Conservation (phyloP, 345 rosid genomes). For the Reutealis trisperma region DNA sequence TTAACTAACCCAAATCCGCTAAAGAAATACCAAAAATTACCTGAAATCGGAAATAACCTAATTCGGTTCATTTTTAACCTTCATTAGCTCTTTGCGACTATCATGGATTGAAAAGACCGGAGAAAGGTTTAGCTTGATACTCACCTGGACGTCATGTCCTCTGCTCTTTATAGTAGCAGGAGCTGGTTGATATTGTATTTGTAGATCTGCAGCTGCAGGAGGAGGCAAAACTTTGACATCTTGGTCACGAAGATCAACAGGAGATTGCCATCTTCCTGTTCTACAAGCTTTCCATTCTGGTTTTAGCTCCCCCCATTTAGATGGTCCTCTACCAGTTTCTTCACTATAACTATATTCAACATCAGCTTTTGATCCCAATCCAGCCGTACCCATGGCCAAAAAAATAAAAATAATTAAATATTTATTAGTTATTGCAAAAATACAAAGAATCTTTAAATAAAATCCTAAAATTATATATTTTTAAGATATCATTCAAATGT, state of each 20-base stretch:
- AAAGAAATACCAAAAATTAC: too few relatives aligned
- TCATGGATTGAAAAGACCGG: too few relatives aligned
- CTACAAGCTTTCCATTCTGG: conserved; percentile 54
- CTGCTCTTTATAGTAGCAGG: conserved; percentile 44
- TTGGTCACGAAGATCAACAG: conserved; percentile 45
- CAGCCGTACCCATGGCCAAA: too few relatives aligned
- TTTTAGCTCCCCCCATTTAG: conserved; percentile 46
- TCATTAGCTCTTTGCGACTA: too few relatives aligned
- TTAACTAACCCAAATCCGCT: too few relatives aligned
- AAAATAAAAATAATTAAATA: too few relatives aligned
- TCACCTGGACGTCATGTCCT: conserved; percentile 63
- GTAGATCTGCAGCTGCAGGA: conserved; percentile 19
- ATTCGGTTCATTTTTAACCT: too few relatives aligned
- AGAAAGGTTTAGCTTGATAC: background rate
- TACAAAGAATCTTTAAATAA: too few relatives aligned
- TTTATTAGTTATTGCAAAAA: too few relatives aligned
- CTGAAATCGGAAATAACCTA: too few relatives aligned
- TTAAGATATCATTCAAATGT: too few relatives aligned
- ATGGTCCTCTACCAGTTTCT: conserved; percentile 46
- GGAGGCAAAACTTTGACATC: conserved; percentile 25
- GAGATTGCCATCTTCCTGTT: conserved; percentile 63
- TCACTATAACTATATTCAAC: conserved; percentile 37
- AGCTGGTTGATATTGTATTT: conserved; percentile 54
- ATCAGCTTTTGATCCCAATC: conserved; percentile 33
- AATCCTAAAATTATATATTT: too few relatives aligned